Evolutionary conservation across 1,284 basidiomycete species (phyloP).

Genomic region (Irpex lacteus): DNA sequence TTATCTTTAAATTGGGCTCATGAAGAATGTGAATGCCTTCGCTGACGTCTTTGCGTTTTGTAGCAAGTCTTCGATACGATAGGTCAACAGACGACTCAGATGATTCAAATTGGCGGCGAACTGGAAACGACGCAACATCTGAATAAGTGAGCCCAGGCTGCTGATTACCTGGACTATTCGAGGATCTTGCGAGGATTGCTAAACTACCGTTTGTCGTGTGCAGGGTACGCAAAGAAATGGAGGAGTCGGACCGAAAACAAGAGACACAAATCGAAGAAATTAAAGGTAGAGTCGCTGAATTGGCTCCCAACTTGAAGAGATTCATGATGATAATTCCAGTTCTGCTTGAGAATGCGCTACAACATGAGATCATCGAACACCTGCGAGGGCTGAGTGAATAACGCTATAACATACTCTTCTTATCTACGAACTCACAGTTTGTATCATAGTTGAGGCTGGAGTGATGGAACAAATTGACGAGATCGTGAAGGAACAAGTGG

Average conservation of each 20-base stretch:
- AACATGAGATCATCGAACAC: constrained; percentile 41
- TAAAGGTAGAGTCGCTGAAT: constrained; percentile 30
- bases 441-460: constrained; percentile 37
- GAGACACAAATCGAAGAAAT: constrained; percentile 45
- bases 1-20: neutral
- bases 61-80: constrained; percentile 34
- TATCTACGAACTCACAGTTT: neutral
- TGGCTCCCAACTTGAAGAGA: neutral
- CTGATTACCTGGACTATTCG: neutral
- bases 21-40: neutral
- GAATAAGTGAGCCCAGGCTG: constrained; percentile 18
- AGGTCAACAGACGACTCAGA: constrained; percentile 31
- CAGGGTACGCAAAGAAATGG: constrained; percentile 43
- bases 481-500: constrained; percentile 45
- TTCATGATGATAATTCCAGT: constrained; percentile 27
- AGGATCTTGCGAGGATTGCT: too few relatives aligned
- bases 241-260: constrained; percentile 39
- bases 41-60: neutral
- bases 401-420: neutral
- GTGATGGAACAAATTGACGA: constrained; percentile 44
- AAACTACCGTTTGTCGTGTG: neutral
- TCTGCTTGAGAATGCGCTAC: constrained; percentile 43
- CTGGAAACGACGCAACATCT: constrained; percentile 26
- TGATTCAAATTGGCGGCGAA: constrained; percentile 30
- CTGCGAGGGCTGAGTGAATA: constrained; percentile 41